Evolutionary conservation across 1,284 basidiomycete genomes (phyloP).

Genomic region (Rugosomyces carneus): DNA sequence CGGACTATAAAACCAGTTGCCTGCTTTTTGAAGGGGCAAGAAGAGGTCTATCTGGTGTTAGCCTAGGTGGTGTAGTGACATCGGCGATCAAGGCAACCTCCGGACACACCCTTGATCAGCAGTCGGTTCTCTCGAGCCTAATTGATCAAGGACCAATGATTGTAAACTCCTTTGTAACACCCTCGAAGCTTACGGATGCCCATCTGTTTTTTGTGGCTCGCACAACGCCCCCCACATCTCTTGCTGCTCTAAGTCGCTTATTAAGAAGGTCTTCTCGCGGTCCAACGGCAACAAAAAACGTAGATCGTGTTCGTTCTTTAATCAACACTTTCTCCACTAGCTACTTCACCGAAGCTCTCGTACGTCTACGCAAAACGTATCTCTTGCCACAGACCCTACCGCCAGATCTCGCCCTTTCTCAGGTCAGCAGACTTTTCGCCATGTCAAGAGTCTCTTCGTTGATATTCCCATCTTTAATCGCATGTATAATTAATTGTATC

Average conservation of each 20-base stretch:
- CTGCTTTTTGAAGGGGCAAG: constrained; percentile 29
- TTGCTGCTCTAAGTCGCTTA: constrained; percentile 31
- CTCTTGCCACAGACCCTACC: constrained; percentile 24
- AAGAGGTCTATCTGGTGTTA: constrained; percentile 27
- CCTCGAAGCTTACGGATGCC: constrained; percentile 19
- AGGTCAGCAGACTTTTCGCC: constrained; percentile 32
- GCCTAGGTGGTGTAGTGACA: constrained; percentile 6
- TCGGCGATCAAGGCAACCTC: constrained; percentile 19
- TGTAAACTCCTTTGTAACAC: constrained; percentile 12
- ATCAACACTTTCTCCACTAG: constrained; percentile 16
- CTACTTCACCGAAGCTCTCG: constrained; percentile 15
- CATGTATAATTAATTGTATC: constrained; percentile 17
- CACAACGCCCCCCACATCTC: constrained; percentile 28
- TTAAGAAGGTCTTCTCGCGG: constrained; percentile 1
- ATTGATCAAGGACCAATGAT: constrained; percentile 33
- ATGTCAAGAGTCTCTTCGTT: constrained; percentile 15
- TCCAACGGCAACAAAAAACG: neutral
- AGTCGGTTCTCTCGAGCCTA: constrained; percentile 39
- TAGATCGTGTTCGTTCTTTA: constrained; percentile 15
- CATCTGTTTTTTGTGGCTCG: constrained; percentile 39
- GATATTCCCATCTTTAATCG: constrained; percentile 18
- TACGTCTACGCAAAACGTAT: constrained; percentile 22
- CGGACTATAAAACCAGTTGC: constrained; percentile 11
- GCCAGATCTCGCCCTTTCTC: constrained; percentile 28
- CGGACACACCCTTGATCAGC: constrained; percentile 38